A percentile compares a stretch with the other conserved stretches of the same genome.
These are phyloP conservation scores for Cercospora sp. DNA, from an alignment of 2,329 filamentous ascomycete genomes.

Conservation along the genomic window DNA sequence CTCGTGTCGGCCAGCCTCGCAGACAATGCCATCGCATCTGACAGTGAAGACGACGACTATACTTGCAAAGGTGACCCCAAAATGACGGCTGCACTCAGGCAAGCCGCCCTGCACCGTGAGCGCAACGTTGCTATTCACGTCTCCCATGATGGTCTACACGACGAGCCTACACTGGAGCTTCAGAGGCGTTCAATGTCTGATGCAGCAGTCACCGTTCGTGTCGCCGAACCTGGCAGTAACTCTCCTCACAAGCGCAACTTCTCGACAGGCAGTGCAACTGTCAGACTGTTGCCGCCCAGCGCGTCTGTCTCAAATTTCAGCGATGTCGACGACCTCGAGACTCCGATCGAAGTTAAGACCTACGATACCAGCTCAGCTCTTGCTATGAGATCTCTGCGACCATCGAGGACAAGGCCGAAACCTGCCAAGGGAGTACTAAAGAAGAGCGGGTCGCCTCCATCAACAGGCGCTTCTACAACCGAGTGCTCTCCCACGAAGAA, in stretches of 20 bases:
- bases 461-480: conserved; percentile 6
- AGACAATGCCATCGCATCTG: conserved; percentile 13
- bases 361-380: conserved; percentile 8
- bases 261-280: conserved; percentile 4
- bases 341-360: conserved; percentile 15
- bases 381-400: conserved; percentile 12
- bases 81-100: conserved; percentile 8
- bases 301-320: not conserved
- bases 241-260: conserved; percentile 7
- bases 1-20: not conserved
- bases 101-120: conserved; percentile 3
- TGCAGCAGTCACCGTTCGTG: not conserved
- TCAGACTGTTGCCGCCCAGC: not conserved
- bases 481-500: conserved; percentile 9
- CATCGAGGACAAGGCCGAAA: conserved; percentile 18
- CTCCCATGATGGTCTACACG: not conserved
- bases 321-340: conserved; percentile 5
- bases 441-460: conserved; percentile 15
- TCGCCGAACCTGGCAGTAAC: not conserved
- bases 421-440: conserved; percentile 28
- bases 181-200: conserved; percentile 13
- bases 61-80: conserved; percentile 10
- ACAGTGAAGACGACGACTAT: conserved; percentile 14
- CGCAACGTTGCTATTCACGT: conserved; percentile 1
- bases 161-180: not conserved